Conservation (phyloP, 345 rosid genomes). For the Hevea brasiliensis region DNA sequence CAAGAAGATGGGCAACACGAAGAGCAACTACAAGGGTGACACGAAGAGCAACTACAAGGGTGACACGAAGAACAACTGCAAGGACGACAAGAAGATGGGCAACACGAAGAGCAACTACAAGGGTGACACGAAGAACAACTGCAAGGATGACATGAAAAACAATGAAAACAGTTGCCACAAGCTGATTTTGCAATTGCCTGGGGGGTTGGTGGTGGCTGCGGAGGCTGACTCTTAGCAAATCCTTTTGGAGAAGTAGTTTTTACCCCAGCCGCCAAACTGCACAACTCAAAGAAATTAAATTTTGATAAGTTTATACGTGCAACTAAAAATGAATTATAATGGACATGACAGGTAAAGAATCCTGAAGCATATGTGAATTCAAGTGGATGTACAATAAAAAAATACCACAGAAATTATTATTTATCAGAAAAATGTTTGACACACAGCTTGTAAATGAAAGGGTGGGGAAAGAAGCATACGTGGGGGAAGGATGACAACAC, state of each 20-base stretch:
- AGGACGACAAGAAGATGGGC: neutral
- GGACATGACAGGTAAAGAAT: neutral
- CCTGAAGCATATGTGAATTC: too few relatives aligned
- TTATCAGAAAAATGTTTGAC: neutral
- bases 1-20: neutral
- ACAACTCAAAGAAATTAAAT: conserved; percentile 4
- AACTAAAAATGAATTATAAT: neutral
- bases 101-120: conserved; percentile 23
- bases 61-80: neutral
- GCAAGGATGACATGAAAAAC: conserved; percentile 7
- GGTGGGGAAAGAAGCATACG: conserved; percentile 28
- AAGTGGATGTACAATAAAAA: neutral
- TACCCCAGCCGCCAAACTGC: conserved; percentile 42
- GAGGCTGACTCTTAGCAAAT: conserved; percentile 24
- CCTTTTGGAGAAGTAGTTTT: conserved; percentile 16
- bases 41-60: conserved; percentile 9
- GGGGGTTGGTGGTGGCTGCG: neutral
- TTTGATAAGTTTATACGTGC: neutral
- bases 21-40: conserved; percentile 30
- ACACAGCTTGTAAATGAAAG: neutral
- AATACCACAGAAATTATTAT: neutral
- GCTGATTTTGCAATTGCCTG: conserved; percentile 18
- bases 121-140: conserved; percentile 23
- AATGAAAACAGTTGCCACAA: conserved; percentile 28
- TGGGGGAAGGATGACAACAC: conserved; percentile 23